phyloP scores from a whole-genome alignment of 1,284 basidiomycete genomes.

The Ceratobasidium sp. region DNA sequence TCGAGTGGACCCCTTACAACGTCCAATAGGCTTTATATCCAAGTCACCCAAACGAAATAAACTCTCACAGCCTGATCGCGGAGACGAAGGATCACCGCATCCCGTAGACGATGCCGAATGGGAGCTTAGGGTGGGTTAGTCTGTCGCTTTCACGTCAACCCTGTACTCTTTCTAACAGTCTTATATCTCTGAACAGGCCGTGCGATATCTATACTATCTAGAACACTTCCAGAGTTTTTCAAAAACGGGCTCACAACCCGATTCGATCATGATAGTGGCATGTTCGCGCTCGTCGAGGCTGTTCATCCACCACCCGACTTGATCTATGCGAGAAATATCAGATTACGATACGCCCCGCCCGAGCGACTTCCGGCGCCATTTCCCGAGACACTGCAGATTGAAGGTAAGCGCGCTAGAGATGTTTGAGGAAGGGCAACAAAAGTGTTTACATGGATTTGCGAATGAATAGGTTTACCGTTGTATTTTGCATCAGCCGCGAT shows the following conservation, averaged over 20 bases:
- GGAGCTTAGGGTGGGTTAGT: slow-evolving; percentile 55
- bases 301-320: slow-evolving; percentile 47
- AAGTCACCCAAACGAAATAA: slow-evolving; percentile 4
- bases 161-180: slow-evolving; percentile 38
- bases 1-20: neutral
- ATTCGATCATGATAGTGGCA: slow-evolving; percentile 59
- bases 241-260: slow-evolving; percentile 71
- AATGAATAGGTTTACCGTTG: slow-evolving; percentile 70
- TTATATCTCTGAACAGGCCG: slow-evolving; percentile 64
- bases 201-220: slow-evolving; percentile 74
- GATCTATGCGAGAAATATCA: slow-evolving; percentile 70
- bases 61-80: neutral
- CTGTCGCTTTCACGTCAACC: neutral
- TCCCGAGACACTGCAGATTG: slow-evolving; percentile 73
- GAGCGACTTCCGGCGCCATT: slow-evolving; percentile 73
- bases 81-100: slow-evolving; percentile 53
- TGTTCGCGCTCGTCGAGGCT: slow-evolving; percentile 36
- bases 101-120: slow-evolving; percentile 56
- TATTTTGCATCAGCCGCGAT: slow-evolving; percentile 78
- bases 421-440: neutral
- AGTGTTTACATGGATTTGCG: neutral
- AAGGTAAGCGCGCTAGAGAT: slow-evolving; percentile 64
- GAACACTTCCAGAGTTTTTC: slow-evolving; percentile 81
- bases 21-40: slow-evolving; percentile 25
- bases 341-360: slow-evolving; percentile 75